Base-by-base conservation (phyloP, 2,329 filamentous ascomycete species). In the Epichloe gansuensis region DNA sequence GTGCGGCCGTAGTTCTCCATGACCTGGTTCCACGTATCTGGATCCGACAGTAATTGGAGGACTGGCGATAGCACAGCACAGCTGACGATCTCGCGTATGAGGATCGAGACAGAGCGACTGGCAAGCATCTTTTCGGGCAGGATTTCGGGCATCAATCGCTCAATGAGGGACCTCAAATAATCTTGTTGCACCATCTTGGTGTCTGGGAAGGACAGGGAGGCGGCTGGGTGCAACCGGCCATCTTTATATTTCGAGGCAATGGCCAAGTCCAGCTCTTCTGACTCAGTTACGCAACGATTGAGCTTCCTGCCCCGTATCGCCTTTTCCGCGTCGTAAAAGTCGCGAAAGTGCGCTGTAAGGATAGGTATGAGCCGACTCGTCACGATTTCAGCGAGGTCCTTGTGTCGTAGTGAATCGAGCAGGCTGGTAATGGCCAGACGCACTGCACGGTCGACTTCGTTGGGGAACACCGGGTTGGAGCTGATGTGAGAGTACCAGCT, bases 1-100 rank as follows among this genome's bases (percentile, higher is more conserved):
- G 85, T 85, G 48, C 87, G 83, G 17, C 89, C 86, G 67, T 84
- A 89, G 52, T 84, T 90, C 67, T 97, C 91, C 76, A 97, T 89
- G 54, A 95, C 69, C 66, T 96, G 90, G 62, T 98, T 97, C 91
- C 91, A 98, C 8, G 86, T 95, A 70, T 98, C 94, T 1, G 94
- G 90, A 59, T 98, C 91, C 5, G 87, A 81, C 17, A 98, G 72
- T 55, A 89, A 73, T 60, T 85, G 82, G 63, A 96, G 76, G 23
- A 94, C 72, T 0, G 93, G 93, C 42, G 82, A 83, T 39, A 98
- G 72, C 40, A 98, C 84, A n/a, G 89, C 88, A 66, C 93, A 96
- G 23, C 89, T 77, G n/a, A 96, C 81, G 55, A 98, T 84, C 70
- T 98, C 94, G 59, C 87, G 83, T 54, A 96, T 78, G 51, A 98